Percentiles rank a stretch among this genome's conserved stretches.
These are phyloP conservation scores for Platanthera zijinensis DNA, from an alignment of 106 monocot species.

Conservation along the genomic window DNA sequence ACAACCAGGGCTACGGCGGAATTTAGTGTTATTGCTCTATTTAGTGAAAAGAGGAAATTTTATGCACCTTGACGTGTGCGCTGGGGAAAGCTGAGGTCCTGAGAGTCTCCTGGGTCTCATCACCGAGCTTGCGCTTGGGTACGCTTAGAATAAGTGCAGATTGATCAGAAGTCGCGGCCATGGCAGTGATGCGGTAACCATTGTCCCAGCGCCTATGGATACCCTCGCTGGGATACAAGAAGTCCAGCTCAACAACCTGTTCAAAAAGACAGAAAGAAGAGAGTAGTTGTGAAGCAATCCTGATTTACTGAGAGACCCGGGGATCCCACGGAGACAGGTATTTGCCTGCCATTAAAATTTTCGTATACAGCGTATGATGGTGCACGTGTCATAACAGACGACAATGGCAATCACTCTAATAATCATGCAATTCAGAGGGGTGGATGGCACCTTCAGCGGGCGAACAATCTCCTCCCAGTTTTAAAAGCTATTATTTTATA, in stretches of 20 bases:
- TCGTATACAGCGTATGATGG: no score
- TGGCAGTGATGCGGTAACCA: constrained; percentile 42
- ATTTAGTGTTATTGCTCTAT: background rate
- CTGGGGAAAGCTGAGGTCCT: constrained; percentile 44
- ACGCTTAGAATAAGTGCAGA: constrained; percentile 43
- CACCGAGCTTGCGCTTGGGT: constrained; percentile 31
- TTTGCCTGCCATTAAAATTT: no score
- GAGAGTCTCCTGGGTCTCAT: constrained; percentile 56
- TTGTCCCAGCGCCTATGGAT: constrained; percentile 48
- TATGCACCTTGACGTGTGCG: constrained; percentile 37
- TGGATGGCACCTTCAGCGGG: no score
- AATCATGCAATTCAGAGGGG: no score
- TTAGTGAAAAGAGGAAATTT: background rate
- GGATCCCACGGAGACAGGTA: no score
- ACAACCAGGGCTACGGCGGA: no score
- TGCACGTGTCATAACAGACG: no score
- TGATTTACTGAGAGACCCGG: background rate
- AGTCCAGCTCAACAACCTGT: constrained; percentile 48
- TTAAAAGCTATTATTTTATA: no score
- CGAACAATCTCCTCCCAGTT: no score
- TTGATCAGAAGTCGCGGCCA: constrained; percentile 45
- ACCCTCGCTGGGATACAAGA: constrained; percentile 51
- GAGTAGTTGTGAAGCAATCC: background rate
- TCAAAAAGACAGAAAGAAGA: constrained; percentile 3
- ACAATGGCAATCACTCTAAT: no score